Evolutionary conservation across 495 filamentous ascomycete genomes (phyloP), one percentile per base, ranked within the genome.

Genomic region (Aspergillus cavernicola): DNA sequence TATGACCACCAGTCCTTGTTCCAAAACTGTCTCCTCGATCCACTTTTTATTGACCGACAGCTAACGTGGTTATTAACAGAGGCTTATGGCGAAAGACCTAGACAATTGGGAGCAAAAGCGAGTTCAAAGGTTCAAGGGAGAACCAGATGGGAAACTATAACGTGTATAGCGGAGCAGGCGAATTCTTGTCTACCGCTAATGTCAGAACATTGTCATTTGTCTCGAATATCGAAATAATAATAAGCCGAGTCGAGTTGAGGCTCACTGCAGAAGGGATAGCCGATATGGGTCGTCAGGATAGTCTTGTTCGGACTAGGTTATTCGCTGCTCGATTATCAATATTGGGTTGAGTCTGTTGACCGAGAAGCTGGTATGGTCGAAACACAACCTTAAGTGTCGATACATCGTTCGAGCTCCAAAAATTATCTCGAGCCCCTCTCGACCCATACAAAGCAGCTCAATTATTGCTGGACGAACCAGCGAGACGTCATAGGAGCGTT

Each of bases 51-150:
- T 37, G 15, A 40, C n/a, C 4, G 19, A 29, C 19, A 1, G 31
- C 31, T 37, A 38, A 58, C 39, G 10, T 45, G 13, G 39, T 51
- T 43, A 18, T 43, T 15, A 40, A 48, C 66, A 96, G 92, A 85
- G 86, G 70, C 75, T 97, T 13, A 87, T 92, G 56, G 87, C 85
- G 24, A 95, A 97, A 71, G 92, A 97, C 67, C 64, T 96, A 44
- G 92, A 97, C 61, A 79, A 89, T 60, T 99, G 95, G 95, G 95
- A 99, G 66, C 91, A 96, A 65, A 93, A 89, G 68, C 80, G 95
- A 42, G 90, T 97, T 12, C 81, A 92, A 71, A 77, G 95, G 60
- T 80, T 97, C 50, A 77, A 85, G 23, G 95, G 95, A 12, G 95
- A 99, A 70, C 83, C 77, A 28, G 92, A 99, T 71, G 95, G 95